Conservation (phyloP, 1,284 basidiomycete genomes). For the Anthracocystis panici-leucophaei region DNA sequence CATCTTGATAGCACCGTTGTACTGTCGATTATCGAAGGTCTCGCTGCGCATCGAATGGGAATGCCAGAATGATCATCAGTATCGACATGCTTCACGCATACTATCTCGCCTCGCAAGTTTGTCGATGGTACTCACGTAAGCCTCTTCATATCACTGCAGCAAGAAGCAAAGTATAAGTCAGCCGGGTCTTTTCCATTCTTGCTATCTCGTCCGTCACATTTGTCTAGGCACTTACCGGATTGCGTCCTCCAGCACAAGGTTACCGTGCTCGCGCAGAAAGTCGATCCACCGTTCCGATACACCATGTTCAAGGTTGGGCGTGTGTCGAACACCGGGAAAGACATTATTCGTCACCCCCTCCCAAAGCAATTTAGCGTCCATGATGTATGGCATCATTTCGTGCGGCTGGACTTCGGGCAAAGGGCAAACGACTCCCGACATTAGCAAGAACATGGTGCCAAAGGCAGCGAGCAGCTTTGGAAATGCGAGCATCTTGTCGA, state of each 20-base stretch:
- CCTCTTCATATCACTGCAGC: background rate
- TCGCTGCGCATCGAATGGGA: background rate
- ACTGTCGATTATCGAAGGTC: background rate
- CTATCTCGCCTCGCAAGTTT: background rate
- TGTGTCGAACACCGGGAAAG: slow-evolving; percentile 21
- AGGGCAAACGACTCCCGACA: background rate
- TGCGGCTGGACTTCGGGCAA: slow-evolving; percentile 5
- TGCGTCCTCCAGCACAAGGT: background rate
- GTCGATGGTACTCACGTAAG: background rate
- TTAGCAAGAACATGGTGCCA: background rate
- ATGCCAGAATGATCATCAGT: background rate
- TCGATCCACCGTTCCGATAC: slow-evolving; percentile 18
- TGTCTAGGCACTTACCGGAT: slow-evolving; percentile 5
- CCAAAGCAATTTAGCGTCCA: slow-evolving; percentile 21
- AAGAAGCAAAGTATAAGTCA: background rate
- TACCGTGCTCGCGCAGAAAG: slow-evolving; percentile 14
- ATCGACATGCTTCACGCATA: background rate
- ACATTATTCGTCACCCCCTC: slow-evolving; percentile 13
- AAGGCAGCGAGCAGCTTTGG: background rate
- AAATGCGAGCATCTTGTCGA: background rate
- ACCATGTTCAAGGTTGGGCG: slow-evolving; percentile 14
- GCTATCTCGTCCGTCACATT: background rate
- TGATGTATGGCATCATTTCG: slow-evolving; percentile 1
- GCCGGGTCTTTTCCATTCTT: background rate
- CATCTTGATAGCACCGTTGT: background rate